Evolutionary conservation across 1,284 basidiomycete species (phyloP), one percentile per base, ranked within the genome.

Genomic region (Thecaphora thlaspeos): DNA sequence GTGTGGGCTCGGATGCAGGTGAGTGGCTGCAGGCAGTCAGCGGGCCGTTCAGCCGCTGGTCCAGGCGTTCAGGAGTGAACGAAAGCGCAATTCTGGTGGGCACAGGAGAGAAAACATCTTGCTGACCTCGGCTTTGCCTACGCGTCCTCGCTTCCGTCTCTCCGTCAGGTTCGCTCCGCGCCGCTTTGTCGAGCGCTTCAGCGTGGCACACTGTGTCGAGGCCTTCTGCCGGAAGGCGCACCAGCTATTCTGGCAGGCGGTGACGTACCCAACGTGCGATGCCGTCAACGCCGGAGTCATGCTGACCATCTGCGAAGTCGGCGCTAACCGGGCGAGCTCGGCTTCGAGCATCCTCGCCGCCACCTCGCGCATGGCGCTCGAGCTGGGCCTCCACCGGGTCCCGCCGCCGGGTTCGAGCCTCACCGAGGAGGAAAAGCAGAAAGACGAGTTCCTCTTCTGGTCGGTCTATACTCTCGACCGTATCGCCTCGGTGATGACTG

Each of bases 401-500:
- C 52, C 43, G 28, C 39, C 54, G 10, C 14, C 28, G 4, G 23
- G 37, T 18, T 41, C 48, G 14, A 17, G 38, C 5, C 38, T 22
- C 12, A 26, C 40, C 32, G 51, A 43, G 14, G 36, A 54, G 15
- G 28, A 44, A n/a, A 37, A 42, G 36, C 19, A 55, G 18, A 26
- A 36, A 2, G 57, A 46, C 1, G 45, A 46, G 8, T 48, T 49
- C 17, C 39, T 60, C 2, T 64, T 64, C 19, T 64, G 61, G 61
- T 51, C 60, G 47, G 39, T 44, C 36, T 64, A 57, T 41, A 53
- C 54, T 30, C 26, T 64, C n/a, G 61, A 64, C 18, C 53, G 61
- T n/a, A 47, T 64, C 48, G 58, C 54, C 21, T 41, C 61, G 24
- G 37, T 64, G 12, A 48, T 45, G n/a, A 64, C 54, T 1, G 53